phyloP scores from a whole-genome alignment of 805 yeast genomes.

The Candida xyloterini region DNA sequence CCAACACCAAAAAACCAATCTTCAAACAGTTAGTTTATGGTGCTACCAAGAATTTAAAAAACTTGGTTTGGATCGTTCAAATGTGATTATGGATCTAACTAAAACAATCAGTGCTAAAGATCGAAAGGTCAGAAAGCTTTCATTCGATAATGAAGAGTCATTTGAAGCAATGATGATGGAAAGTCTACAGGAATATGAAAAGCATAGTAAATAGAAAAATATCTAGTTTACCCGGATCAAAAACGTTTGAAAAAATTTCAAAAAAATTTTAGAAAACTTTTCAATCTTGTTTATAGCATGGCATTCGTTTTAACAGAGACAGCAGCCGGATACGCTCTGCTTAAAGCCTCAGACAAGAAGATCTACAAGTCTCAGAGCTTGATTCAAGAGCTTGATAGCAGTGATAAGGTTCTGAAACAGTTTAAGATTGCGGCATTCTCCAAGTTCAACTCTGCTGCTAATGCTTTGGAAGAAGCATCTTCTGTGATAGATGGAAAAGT shows the following conservation, averaged over 20 bases:
- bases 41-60: conserved; percentile 18
- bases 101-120: conserved; percentile 17
- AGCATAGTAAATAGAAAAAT: not conserved
- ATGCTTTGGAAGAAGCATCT: conserved; percentile 93
- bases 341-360: conserved; percentile 97
- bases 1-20: conserved; percentile 11
- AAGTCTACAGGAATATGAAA: conserved; percentile 7
- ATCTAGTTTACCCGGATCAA: conserved; percentile 8
- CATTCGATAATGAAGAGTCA: not conserved
- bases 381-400: conserved; percentile 71
- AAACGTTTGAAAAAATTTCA: conserved; percentile 10
- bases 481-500: conserved; percentile 93
- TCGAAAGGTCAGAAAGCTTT: conserved; percentile 3
- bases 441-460: conserved; percentile 90
- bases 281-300: conserved; percentile 39
- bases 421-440: conserved; percentile 95
- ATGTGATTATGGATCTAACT: conserved; percentile 20
- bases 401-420: conserved; percentile 83
- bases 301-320: conserved; percentile 94
- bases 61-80: conserved; percentile 15
- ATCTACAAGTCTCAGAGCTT: conserved; percentile 79
- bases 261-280: conserved; percentile 13
- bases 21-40: conserved; percentile 24
- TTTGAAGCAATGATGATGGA: conserved; percentile 7
- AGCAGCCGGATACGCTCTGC: conserved; percentile 97